Evolutionary conservation across 2,329 filamentous ascomycete genomes (phyloP), one percentile per base, ranked within the genome.

Genomic region (Exophiala bonariae): DNA sequence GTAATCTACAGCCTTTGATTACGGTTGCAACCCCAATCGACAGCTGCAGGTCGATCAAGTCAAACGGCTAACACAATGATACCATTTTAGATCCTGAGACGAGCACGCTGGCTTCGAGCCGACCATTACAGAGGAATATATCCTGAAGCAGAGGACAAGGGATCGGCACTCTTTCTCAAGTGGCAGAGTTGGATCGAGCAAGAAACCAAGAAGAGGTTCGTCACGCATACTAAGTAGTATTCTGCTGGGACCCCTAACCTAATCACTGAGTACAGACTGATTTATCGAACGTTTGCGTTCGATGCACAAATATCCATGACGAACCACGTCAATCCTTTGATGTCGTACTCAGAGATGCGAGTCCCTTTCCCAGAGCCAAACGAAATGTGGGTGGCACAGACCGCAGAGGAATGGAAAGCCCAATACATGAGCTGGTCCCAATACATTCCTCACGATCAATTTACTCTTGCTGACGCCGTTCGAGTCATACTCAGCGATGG

Each of bases 241-340:
- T n/a, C n/a, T n/a, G n/a, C n/a, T n/a, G n/a, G n/a, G n/a, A n/a
- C n/a, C n/a, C n/a, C n/a, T n/a, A n/a, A n/a, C n/a, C n/a, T n/a
- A n/a, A n/a, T n/a, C n/a, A n/a, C n/a, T n/a, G n/a, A n/a, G n/a
- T n/a, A n/a, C n/a, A n/a, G n/a, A n/a, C n/a, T n/a, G 2, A 79
- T 80, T 3, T 83, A 85, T 49, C 81, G 85, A 59, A 69, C 80
- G 10, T 85, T 85, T 55, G 65, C 83, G 5, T 19, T 41, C 49
- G 85, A 89, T 58, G 74, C 81, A 0, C 82, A 87, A 50, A 75
- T 79, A 3, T 86, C 85, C 2, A 83, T 88, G 69, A 79, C 81
- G 1, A 73, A 85, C 4, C 71, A 86, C 43, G 80, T 78, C 20
- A 83, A 79, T 49, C 81, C 83, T 0, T 69, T 55, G 36, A 44